Base-by-base conservation (phyloP, 768 basidiomycete species). In the Dacryopinax spathularia region DNA sequence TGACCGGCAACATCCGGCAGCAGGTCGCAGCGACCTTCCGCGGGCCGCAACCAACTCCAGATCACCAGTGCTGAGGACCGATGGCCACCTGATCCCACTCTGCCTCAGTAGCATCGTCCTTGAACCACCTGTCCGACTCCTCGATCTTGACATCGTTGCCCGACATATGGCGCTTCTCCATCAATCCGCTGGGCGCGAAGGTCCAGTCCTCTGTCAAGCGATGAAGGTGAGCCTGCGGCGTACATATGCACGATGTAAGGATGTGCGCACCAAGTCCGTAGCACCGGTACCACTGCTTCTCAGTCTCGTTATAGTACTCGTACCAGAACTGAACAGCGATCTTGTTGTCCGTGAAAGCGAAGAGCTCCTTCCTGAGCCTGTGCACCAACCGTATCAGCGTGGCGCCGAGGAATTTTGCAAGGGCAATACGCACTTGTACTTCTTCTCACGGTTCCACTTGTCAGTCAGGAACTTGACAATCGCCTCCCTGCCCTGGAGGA, bases 281-380 rank as follows among this genome's bases (percentile, higher is more conserved):
- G 59, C 74, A 75, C 12, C 81, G 68, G 64, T 72, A 76, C 80
- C 80, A 81, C 63, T 75, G 72, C 33, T 73, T 74, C 12, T 66
- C 63, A 22, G 68, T 73, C 62, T 74, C 72, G 29, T 69, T 60
- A 64, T 72, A 76, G 56, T 72, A 75, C 63, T 82, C 81, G 68
- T 81, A 82, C 79, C 80, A 81, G 75, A 66, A 70, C 71, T 82
- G 77, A 27, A 81, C 80, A 1, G 79, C 79, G 62, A 84, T 83
- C 71, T 77, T 80, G 71, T 84, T 78, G 39, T 79, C 79, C 13
- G 71, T 71, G 68, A 81, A 83, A 1, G 80, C 75, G 65, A 83
- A 83, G 25, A 83, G 71, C 68, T 81, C 79, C 68, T 84, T 84
- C 20, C 81, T 71, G 41, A 81, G 71, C 18, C 61, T 60, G 34